Conservation (phyloP, 257 asterid genomes). For the Echium plantagineum region DNA sequence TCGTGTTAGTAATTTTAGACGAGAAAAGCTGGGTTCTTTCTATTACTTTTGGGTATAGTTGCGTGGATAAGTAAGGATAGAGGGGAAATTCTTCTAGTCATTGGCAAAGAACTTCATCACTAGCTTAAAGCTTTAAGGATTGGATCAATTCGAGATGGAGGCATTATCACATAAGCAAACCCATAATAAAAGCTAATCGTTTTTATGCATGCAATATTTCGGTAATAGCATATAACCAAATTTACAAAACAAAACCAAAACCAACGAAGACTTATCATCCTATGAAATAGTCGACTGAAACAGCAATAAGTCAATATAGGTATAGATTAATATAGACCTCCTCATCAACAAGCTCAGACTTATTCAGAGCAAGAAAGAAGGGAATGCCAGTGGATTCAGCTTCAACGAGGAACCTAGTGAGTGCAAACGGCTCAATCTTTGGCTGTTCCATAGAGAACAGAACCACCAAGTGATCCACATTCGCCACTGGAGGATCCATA, state of each 20-base stretch:
- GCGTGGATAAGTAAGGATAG: no score
- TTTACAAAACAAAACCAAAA: no score
- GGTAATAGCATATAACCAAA: no score
- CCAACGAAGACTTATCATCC: no score
- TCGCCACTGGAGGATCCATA: conserved; percentile 87
- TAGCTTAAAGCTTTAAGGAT: no score
- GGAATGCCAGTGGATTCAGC: conserved; percentile 92
- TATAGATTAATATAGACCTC: conserved; percentile 26
- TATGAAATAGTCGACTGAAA: no score
- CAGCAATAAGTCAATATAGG: neutral
- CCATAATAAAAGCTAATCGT: neutral
- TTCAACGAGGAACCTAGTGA: conserved; percentile 89
- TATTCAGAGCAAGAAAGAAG: conserved; percentile 68
- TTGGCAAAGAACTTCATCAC: neutral
- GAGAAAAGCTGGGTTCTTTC: neutral
- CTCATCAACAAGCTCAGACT: conserved; percentile 63
- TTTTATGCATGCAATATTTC: neutral
- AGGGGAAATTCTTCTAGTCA: neutral
- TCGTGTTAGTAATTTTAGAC: neutral
- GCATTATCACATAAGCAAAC: no score
- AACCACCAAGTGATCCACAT: conserved; percentile 78
- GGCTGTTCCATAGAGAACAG: conserved; percentile 84
- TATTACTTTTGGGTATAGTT: no score
- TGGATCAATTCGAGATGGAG: no score
- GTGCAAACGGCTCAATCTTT: conserved; percentile 50